Evolutionary conservation across 495 filamentous ascomycete species (phyloP).

Genomic region (Neurospora sp.): DNA sequence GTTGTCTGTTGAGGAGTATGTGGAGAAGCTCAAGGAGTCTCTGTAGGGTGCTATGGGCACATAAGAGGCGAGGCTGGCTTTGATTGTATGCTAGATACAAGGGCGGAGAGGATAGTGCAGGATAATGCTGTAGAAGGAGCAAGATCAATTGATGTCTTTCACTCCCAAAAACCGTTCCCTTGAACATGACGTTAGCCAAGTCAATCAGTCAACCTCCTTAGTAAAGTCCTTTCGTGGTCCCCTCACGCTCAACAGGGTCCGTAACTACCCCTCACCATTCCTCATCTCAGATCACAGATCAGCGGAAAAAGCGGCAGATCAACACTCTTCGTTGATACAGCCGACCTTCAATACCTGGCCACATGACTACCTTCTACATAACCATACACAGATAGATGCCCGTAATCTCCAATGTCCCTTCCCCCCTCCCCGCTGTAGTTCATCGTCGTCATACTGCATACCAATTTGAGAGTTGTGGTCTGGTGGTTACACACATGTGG

Average conservation of each 20-base stretch:
- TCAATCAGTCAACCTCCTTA: no score
- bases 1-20: conserved; percentile 3
- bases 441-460: neutral
- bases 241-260: neutral
- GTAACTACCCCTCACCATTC: neutral
- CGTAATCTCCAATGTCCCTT: no score
- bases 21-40: conserved; percentile 6
- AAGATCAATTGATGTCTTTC: neutral
- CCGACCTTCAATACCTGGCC: neutral
- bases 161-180: neutral
- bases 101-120: no score
- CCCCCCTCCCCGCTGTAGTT: neutral
- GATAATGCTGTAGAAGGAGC: neutral
- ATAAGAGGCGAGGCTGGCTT: neutral
- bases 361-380: no score
- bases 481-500: neutral
- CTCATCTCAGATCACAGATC: neutral
- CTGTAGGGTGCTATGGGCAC: neutral
- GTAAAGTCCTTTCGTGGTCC: neutral
- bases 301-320: neutral
- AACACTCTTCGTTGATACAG: neutral
- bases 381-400: no score
- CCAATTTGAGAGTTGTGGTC: neutral
- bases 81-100: no score
- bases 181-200: neutral